Evolutionary conservation across 2,329 filamentous ascomycete genomes (phyloP), one percentile per base, ranked within the genome.

Genomic region (Lecanicillium sp.): DNA sequence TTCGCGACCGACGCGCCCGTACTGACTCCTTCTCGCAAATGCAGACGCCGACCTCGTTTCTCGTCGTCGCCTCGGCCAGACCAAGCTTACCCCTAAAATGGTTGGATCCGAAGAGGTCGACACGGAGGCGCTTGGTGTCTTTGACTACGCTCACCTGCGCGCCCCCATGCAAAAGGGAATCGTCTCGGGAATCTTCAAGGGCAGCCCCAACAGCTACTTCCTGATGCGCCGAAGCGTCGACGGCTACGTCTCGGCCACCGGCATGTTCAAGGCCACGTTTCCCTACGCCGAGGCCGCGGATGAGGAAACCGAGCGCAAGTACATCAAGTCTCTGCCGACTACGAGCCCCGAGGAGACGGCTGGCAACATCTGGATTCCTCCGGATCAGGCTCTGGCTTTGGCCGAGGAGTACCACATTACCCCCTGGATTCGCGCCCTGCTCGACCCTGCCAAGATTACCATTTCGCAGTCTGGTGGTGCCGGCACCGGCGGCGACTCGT

Each of bases 81-180:
- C 92, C 17, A 85, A 94, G 62, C 74, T 98, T 47, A 80, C 82
- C 9, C 80, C 89, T 37, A 92, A 88, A 66, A 80, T 87, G 53
- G 79, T 81, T 25, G 79, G 83, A 50, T 68, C 81, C n/a, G 78
- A 80, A 59, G 81, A 86, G 46, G 77, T 80, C 41, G 85, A 86
- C 57, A 70, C 78, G 33, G 73, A 82, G 48, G 80, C 83, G 49
- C 70, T 92, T 44, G 87, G 86, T 37, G 78, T 82, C 33, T 95
- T 98, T 58, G 92, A 96, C 63, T 98, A 98, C 62, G 90, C 89
- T 48, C 92, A 98, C 59, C 73, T 98, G 35, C 84, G 90, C 55
- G 90, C 89, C 44, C 90, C 92, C 12, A 68, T 98, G 33, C 92
- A 92, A 35, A 92, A 89, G 62, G 88, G 92, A 47, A 81, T 96